Conservation (phyloP, 768 basidiomycete species). For the Termitomyces sp. region DNA sequence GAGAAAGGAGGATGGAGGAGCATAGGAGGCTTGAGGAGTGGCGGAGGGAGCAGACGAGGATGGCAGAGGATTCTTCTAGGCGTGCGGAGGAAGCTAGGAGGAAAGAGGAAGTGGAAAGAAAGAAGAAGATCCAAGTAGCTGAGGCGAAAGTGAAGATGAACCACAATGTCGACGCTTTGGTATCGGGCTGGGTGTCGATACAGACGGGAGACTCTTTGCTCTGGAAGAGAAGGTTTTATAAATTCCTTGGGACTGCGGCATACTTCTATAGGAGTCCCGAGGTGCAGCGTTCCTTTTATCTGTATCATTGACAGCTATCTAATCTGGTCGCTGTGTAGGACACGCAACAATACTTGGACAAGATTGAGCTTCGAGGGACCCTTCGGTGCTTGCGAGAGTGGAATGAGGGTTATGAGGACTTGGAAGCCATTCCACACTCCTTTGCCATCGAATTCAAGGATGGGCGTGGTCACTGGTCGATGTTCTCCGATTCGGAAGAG, state of each 20-base stretch:
- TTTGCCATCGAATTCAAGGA: constrained; percentile 61
- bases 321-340: constrained; percentile 28
- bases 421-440: constrained; percentile 60
- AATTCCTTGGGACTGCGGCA: constrained; percentile 40
- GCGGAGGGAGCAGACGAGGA: constrained; percentile 42
- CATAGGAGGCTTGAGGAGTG: constrained; percentile 47
- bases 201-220: constrained; percentile 47
- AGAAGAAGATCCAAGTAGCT: constrained; percentile 39
- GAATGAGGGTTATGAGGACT: constrained; percentile 63
- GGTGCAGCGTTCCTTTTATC: constrained; percentile 23
- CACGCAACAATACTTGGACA: constrained; percentile 29
- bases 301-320: background rate
- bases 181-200: constrained; percentile 58
- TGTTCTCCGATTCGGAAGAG: constrained; percentile 58
- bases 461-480: constrained; percentile 42
- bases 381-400: constrained; percentile 50
- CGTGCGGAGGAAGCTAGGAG: constrained; percentile 37
- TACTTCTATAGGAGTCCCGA: constrained; percentile 48
- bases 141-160: constrained; percentile 35
- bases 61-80: constrained; percentile 38
- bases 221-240: constrained; percentile 66
- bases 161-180: constrained; percentile 28
- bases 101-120: constrained; percentile 36
- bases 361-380: constrained; percentile 41
- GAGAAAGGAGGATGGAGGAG: constrained; percentile 45